phyloP scores from a whole-genome alignment of 352 stramenopile species.

The Phytophthora rubi region DNA sequence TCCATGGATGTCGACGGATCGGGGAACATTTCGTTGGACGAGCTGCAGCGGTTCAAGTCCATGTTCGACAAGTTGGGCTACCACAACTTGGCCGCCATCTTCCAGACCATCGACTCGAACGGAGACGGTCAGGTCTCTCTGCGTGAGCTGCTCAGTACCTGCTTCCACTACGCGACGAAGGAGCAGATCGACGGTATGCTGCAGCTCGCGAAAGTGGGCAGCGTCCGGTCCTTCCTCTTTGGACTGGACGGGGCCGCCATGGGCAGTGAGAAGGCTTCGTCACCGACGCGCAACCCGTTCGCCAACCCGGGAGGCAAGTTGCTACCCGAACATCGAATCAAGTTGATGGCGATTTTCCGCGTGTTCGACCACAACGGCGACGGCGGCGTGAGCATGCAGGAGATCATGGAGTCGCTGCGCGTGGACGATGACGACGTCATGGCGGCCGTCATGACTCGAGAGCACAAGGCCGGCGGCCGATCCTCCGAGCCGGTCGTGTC shows the following conservation, averaged over 20 bases:
- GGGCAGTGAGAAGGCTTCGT: background rate
- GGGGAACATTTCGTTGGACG: constrained; percentile 55
- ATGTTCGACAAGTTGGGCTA: constrained; percentile 77
- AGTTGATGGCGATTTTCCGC: constrained; percentile 69
- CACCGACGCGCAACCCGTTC: constrained; percentile 1
- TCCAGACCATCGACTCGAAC: constrained; percentile 77
- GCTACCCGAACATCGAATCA: constrained; percentile 41
- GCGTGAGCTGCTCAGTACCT: constrained; percentile 65
- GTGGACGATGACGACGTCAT: constrained; percentile 75
- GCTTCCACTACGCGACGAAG: constrained; percentile 70
- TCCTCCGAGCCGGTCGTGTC: constrained; percentile 18
- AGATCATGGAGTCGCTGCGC: constrained; percentile 73
- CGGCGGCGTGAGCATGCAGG: constrained; percentile 69
- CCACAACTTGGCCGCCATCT: constrained; percentile 65
- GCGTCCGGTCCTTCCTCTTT: constrained; percentile 56
- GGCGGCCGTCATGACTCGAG: constrained; percentile 42
- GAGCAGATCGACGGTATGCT: constrained; percentile 74
- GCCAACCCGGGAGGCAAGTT: constrained; percentile 17
- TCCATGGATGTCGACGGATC: constrained; percentile 75
- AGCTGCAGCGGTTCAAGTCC: constrained; percentile 60
- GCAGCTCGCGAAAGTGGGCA: constrained; percentile 70
- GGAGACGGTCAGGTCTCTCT: constrained; percentile 63
- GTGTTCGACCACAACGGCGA: constrained; percentile 78
- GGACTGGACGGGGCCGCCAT: constrained; percentile 8
- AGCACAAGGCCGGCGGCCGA: constrained; percentile 32